Evolutionary conservation across 129 eudicot genomes (phyloP), one percentile per base, ranked within the genome.

Genomic region (Pulicaria dysenterica): DNA sequence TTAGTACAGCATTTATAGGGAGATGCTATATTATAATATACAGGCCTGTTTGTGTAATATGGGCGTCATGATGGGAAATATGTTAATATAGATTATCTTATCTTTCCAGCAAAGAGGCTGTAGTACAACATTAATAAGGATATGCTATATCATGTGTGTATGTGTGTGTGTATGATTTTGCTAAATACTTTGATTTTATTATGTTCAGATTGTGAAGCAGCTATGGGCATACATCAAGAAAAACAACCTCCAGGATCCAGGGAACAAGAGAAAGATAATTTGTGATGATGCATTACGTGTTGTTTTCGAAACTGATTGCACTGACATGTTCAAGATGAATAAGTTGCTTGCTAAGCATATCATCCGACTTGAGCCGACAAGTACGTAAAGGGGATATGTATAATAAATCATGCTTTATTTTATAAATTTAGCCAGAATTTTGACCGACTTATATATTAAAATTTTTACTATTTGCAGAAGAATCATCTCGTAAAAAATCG

Each of bases 251-350:
- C 98, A 92, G 74, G 98, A 92, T 82, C 98, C 98, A 17, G 89
- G 80, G 61, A 89, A 92, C 83, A 92, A 89, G 82, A 92, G 96
- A 77, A 92, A 92, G 83, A 92, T 92, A 79, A 85, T 89, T 31
- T 92, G 98, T 77, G 90, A 92, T 80, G 98, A 92, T 62, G 96
- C 90, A 67, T 77, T 92, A 58, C 95, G 96, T 7, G 79, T 85
- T 78, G 83, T 92, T n/a, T 89, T 92, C 64, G 98, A 92, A 83
- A 83, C 86, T 6, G 96, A 92, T 46, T 81, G 81, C 75, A 92
- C 98, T 55, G 96, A 92, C 72, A 92, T 92, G 96, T 92, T 92
- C 78, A 85, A 92, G 89, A 92, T 92, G 98, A 92, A 92, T 79
- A 92, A 89, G 80, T 44, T 92, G 80, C 98, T 92, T 51, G 81